Evolutionary conservation across 257 asterid genomes (phyloP).

Genomic region (Buddleja alternifolia): DNA sequence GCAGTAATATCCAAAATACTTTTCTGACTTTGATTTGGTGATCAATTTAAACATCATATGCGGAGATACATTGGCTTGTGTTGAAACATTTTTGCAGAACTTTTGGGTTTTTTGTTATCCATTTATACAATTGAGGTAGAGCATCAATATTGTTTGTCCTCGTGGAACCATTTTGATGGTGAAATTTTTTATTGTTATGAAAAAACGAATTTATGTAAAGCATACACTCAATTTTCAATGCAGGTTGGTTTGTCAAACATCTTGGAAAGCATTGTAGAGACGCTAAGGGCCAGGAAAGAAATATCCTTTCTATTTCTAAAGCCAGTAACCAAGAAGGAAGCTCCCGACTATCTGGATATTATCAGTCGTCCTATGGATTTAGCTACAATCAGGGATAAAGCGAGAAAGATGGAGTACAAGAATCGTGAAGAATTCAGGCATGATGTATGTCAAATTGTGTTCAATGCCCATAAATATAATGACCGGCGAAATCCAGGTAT

Average conservation of each 20-base stretch:
- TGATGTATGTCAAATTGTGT: slow-evolving; percentile 71
- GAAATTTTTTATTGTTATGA: neutral
- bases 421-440: slow-evolving; percentile 85
- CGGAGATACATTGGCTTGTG: neutral
- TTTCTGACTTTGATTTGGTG: slow-evolving; percentile 3
- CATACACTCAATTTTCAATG: slow-evolving; percentile 22
- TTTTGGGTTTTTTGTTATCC: neutral
- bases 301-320: slow-evolving; percentile 78
- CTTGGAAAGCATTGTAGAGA: slow-evolving; percentile 73
- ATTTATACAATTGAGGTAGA: neutral
- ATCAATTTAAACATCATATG: neutral
- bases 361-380: slow-evolving; percentile 87
- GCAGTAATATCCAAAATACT: neutral
- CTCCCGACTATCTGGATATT: slow-evolving; percentile 77
- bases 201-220: slow-evolving; percentile 13
- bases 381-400: slow-evolving; percentile 75
- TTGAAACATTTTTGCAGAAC: neutral
- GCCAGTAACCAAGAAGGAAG: slow-evolving; percentile 92
- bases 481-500: slow-evolving; percentile 85
- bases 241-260: slow-evolving; percentile 92
- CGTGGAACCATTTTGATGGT: neutral
- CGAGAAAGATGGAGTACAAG: slow-evolving; percentile 78
- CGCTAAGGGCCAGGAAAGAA: slow-evolving; percentile 60
- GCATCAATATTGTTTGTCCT: neutral
- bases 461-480: slow-evolving; percentile 86